A percentile compares a stretch with the other conserved stretches of the same genome.
phyloP scores from a whole-genome alignment of 768 basidiomycete species.

The Lactarius sp. region DNA sequence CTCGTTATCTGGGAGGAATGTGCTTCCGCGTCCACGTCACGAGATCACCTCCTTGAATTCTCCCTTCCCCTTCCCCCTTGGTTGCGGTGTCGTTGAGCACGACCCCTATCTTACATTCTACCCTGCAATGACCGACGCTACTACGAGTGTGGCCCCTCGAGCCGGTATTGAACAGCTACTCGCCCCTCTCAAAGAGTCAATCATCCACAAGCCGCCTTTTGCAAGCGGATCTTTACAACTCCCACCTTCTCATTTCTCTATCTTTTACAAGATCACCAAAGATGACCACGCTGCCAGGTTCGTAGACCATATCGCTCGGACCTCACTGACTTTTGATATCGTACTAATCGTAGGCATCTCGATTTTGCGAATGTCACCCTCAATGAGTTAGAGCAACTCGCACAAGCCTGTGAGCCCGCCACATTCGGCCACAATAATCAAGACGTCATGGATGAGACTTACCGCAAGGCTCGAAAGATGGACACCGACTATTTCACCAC shows the following conservation, averaged over 20 bases:
- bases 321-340: background rate
- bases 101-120: too few species aligned
- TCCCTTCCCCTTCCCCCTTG: too few species aligned
- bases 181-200: background rate
- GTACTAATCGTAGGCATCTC: background rate
- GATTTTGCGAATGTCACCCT: conserved; percentile 14
- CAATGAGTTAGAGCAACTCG: conserved; percentile 30
- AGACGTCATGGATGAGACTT: conserved; percentile 41
- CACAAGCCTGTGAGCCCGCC: conserved; percentile 37
- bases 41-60: too few species aligned
- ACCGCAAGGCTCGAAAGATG: conserved; percentile 42
- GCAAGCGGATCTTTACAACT: conserved; percentile 21
- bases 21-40: too few species aligned
- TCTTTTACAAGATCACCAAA: conserved; percentile 18
- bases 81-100: too few species aligned
- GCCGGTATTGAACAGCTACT: background rate
- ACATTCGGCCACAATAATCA: conserved; percentile 37
- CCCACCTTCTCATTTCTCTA: conserved; percentile 15
- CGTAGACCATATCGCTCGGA: too few species aligned
- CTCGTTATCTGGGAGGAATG: too few species aligned
- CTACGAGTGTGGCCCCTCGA: too few species aligned
- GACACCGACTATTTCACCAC: conserved; percentile 35
- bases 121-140: too few species aligned
- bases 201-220: conserved; percentile 22
- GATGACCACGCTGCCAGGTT: conserved; percentile 1